Evolutionary conservation across 2,329 filamentous ascomycete genomes (phyloP).

Genomic region (Colletotrichum falcatum): DNA sequence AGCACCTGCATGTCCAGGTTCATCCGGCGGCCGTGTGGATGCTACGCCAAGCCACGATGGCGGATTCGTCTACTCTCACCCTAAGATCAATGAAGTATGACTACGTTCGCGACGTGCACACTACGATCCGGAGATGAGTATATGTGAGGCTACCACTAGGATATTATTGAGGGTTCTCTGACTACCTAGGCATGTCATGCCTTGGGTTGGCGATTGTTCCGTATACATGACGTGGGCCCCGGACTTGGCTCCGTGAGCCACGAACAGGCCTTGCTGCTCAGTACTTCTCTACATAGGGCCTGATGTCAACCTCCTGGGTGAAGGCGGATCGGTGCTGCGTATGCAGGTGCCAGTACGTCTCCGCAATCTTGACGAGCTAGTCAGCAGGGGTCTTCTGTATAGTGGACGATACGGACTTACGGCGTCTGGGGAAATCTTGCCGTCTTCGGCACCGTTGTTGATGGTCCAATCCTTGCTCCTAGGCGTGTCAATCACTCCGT

Average conservation of each 20-base stretch:
- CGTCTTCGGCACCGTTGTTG: slow-evolving; percentile 61
- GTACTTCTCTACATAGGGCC: slow-evolving; percentile 87
- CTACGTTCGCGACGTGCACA: slow-evolving; percentile 37
- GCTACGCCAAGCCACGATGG: slow-evolving; percentile 35
- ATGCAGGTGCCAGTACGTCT: slow-evolving; percentile 87
- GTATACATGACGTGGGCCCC: slow-evolving; percentile 8
- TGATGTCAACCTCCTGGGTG: slow-evolving; percentile 83
- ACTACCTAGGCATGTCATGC: slow-evolving; percentile 13
- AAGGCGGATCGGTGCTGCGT: slow-evolving; percentile 83
- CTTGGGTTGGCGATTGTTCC: not conserved
- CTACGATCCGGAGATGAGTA: slow-evolving; percentile 16
- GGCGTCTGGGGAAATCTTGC: slow-evolving; percentile 80
- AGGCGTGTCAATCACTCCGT: slow-evolving; percentile 87
- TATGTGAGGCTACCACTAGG: slow-evolving; percentile 32
- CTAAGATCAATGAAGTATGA: slow-evolving; percentile 43
- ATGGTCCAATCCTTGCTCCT: slow-evolving; percentile 66
- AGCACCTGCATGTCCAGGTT: slow-evolving; percentile 41
- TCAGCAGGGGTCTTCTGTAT: slow-evolving; percentile 29
- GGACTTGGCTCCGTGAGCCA: not conserved
- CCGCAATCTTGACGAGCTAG: slow-evolving; percentile 75
- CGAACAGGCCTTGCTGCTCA: slow-evolving; percentile 2
- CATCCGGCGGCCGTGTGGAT: slow-evolving; percentile 33
- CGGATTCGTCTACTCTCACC: slow-evolving; percentile 40
- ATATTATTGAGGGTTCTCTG: slow-evolving; percentile 19
- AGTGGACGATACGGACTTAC: slow-evolving; percentile 63